Base-by-base conservation (phyloP, 495 filamentous ascomycete species). In the Tuber calosporum region DNA sequence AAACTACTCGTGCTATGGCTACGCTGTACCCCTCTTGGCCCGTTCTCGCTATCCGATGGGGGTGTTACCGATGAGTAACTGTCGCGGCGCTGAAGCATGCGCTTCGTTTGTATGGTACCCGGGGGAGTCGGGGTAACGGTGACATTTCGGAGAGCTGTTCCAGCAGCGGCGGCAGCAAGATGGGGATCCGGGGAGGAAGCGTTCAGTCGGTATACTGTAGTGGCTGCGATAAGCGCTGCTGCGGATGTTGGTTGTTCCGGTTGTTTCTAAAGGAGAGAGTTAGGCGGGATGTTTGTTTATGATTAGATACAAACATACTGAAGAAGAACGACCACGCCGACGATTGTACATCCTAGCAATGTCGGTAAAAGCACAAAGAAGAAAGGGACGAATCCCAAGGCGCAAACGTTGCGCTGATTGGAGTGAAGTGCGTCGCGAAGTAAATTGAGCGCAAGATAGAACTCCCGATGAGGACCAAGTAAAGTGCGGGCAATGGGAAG, bases 101-200 rank as follows among this genome's bases (percentile, higher is more conserved):
- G 72, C 37, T 80, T 80, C 22, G 79, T 80, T 7, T 72, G 79
- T 39, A 80, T 80, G 8, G 42, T 80, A 7, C 79, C 79, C 0
- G 66, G 71, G 1, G 79, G 69, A 13, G 71, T 37, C 13, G 74
- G 67, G 13, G 74, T 70, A 37, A 58, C 41, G 8, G 76, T 71
- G 40, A 75, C 82, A 75, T 77, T 68, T 43, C 77, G 76, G 17
- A 80, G 75, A 26, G 81, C 81, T 11, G 79, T 67, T 2, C 81
- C 78, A 36, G 79, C 77, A 15, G 80, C 74, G 36, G 78, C 69
- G 19, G 80, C 75, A 8, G 79, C 79, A 58, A 80, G 79, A 13
- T 68, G 41, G 22, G 69, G 20, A 36, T 39, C 34, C 38, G 40
- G 69, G 8, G 78, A 68, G 45, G 71, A 39, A 2, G 70, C 36